Percentiles rank a stretch among this genome's conserved stretches.
Evolutionary conservation across 306 rosid species (phyloP).

Genomic region (Pyrus pyrifolia): DNA sequence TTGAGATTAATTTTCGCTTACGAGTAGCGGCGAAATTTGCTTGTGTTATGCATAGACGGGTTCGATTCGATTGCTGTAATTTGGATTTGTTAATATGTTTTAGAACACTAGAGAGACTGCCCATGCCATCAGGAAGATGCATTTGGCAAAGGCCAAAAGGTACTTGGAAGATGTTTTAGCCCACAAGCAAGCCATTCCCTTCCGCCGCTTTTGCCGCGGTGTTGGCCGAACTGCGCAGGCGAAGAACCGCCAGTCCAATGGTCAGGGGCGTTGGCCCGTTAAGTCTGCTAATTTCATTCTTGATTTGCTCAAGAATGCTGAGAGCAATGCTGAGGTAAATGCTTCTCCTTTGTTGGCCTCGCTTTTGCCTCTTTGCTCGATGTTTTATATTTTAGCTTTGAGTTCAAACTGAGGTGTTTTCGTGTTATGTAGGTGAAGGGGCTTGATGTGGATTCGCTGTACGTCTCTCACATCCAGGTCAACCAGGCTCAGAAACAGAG

Average conservation of each 20-base stretch:
- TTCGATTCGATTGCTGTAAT: background rate
- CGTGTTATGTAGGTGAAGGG: slow-evolving; percentile 57
- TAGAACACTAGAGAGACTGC: slow-evolving; percentile 89
- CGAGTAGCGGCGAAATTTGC: background rate
- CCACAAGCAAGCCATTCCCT: slow-evolving; percentile 92
- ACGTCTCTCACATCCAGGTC: slow-evolving; percentile 76
- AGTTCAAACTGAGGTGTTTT: background rate
- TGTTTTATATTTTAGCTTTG: background rate
- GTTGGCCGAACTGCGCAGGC: slow-evolving; percentile 92
- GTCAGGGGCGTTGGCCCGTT: slow-evolving; percentile 92
- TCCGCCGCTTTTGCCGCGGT: slow-evolving; percentile 76
- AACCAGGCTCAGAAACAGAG: slow-evolving; percentile 86
- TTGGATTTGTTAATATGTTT: background rate
- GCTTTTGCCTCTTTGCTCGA: background rate
- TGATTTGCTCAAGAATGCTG: slow-evolving; percentile 86
- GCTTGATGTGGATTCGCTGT: slow-evolving; percentile 71
- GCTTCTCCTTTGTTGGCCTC: background rate
- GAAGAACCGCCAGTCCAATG: slow-evolving; percentile 77
- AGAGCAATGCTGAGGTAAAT: slow-evolving; percentile 77
- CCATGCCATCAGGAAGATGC: slow-evolving; percentile 63
- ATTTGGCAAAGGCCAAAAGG: slow-evolving; percentile 67
- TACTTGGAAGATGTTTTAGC: slow-evolving; percentile 84
- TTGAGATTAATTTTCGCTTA: background rate
- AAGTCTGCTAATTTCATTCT: slow-evolving; percentile 77
- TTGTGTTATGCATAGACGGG: background rate